Conservation (phyloP, 768 basidiomycete genomes). For the Lactifluus volemus region DNA sequence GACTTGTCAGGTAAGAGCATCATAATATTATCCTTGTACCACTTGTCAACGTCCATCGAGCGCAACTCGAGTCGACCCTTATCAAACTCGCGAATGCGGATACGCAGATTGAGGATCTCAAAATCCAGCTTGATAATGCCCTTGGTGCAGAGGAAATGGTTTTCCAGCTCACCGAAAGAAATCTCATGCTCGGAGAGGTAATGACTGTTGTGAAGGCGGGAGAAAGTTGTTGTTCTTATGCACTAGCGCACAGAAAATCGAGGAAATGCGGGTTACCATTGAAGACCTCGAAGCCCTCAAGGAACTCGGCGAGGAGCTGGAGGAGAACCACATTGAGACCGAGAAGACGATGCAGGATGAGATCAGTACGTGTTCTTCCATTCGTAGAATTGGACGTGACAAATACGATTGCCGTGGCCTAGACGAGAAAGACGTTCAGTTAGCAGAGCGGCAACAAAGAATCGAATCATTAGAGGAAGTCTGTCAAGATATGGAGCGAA, state of each 20-base stretch:
- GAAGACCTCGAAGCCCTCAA: constrained; percentile 95
- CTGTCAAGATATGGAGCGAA: constrained; percentile 78
- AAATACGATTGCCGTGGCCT: not conserved
- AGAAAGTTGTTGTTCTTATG: not conserved
- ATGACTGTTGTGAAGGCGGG: constrained; percentile 7
- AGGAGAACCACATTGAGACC: constrained; percentile 91
- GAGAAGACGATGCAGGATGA: constrained; percentile 89
- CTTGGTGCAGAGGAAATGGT: constrained; percentile 95
- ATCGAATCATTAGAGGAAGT: constrained; percentile 65
- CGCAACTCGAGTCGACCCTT: constrained; percentile 68
- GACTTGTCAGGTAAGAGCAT: constrained; percentile 63
- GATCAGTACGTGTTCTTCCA: constrained; percentile 46
- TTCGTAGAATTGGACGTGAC: not conserved
- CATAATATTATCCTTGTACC: constrained; percentile 3
- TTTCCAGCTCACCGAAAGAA: constrained; percentile 90
- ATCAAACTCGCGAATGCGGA: constrained; percentile 85
- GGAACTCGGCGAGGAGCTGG: constrained; percentile 94
- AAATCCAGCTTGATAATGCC: constrained; percentile 90
- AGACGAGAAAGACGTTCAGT: constrained; percentile 64
- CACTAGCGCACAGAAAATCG: constrained; percentile 64
- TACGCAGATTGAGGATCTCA: constrained; percentile 86
- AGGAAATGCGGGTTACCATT: constrained; percentile 93
- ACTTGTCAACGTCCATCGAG: constrained; percentile 31
- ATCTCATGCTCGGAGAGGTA: constrained; percentile 86
- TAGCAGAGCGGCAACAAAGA: constrained; percentile 58